Evolutionary conservation across 164 flowering plant species (phyloP).

Genomic region (Nelumbo lutea): DNA sequence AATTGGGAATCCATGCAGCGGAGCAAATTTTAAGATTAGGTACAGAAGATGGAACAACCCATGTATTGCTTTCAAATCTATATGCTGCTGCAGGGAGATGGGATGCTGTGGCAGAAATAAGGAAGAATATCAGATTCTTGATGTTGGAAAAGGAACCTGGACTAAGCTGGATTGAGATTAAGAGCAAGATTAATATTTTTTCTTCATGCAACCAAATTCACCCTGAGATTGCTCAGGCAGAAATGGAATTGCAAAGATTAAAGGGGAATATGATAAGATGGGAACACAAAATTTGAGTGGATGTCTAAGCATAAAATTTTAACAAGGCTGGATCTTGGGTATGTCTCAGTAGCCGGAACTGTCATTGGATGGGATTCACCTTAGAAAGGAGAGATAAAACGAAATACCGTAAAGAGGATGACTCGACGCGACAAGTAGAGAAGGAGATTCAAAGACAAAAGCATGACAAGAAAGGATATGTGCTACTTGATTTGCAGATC

Average conservation of each 20-base stretch:
- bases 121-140: constrained; percentile 53
- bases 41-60: constrained; percentile 56
- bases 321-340: too few species aligned
- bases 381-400: too few species aligned
- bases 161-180: constrained; percentile 78
- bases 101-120: constrained; percentile 59
- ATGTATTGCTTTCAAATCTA: constrained; percentile 61
- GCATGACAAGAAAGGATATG: too few species aligned
- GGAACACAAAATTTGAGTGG: constrained; percentile 5
- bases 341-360: too few species aligned
- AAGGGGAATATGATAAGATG: constrained; percentile 35
- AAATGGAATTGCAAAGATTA: constrained; percentile 37
- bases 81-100: constrained; percentile 67
- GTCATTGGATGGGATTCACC: too few species aligned
- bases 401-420: too few species aligned
- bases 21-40: constrained; percentile 44
- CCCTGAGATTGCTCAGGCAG: constrained; percentile 31
- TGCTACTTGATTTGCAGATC: too few species aligned
- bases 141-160: constrained; percentile 68
- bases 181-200: constrained; percentile 37
- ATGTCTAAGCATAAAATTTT: not conserved
- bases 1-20: constrained; percentile 59
- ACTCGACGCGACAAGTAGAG: too few species aligned
- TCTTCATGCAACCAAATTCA: constrained; percentile 56
- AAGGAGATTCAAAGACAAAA: too few species aligned